phyloP scores from a whole-genome alignment of 2,329 filamentous ascomycete species.

The Aspergillus eucalypticola region DNA sequence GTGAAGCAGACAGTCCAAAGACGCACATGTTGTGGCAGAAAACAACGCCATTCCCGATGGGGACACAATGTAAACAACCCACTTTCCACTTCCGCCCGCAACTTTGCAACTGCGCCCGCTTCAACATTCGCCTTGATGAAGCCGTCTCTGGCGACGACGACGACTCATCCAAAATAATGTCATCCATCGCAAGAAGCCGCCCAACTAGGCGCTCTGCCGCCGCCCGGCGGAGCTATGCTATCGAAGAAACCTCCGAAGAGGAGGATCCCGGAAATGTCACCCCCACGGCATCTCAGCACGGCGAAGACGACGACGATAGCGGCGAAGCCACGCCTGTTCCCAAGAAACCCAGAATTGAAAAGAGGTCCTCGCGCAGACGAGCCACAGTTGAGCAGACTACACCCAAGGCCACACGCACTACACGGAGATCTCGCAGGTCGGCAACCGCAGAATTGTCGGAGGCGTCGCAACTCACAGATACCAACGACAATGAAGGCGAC shows the following conservation, averaged over 20 bases:
- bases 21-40: conserved; percentile 37
- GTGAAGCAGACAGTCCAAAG: conserved; percentile 20
- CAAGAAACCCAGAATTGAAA: conserved; percentile 54
- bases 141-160: conserved; percentile 20
- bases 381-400: conserved; percentile 50
- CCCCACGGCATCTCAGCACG: conserved; percentile 41
- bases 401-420: conserved; percentile 34
- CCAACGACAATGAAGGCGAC: conserved; percentile 26
- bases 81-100: conserved; percentile 27
- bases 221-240: conserved; percentile 68
- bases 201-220: conserved; percentile 59
- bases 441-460: conserved; percentile 56
- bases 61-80: conserved; percentile 43
- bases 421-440: conserved; percentile 45
- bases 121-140: conserved; percentile 30
- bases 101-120: conserved; percentile 16
- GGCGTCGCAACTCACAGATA: conserved; percentile 56
- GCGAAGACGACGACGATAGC: conserved; percentile 59
- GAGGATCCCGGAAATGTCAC: conserved; percentile 57
- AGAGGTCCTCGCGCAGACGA: conserved; percentile 59
- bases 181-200: conserved; percentile 49
- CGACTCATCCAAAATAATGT: conserved; percentile 32
- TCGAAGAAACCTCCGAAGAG: conserved; percentile 78
- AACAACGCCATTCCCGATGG: conserved; percentile 33
- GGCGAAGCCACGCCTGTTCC: conserved; percentile 74